Percentiles rank a stretch among this genome's conserved stretches.
Evolutionary conservation across 2,329 filamentous ascomycete genomes (phyloP).

Genomic region (Alternaria brassicicola): DNA sequence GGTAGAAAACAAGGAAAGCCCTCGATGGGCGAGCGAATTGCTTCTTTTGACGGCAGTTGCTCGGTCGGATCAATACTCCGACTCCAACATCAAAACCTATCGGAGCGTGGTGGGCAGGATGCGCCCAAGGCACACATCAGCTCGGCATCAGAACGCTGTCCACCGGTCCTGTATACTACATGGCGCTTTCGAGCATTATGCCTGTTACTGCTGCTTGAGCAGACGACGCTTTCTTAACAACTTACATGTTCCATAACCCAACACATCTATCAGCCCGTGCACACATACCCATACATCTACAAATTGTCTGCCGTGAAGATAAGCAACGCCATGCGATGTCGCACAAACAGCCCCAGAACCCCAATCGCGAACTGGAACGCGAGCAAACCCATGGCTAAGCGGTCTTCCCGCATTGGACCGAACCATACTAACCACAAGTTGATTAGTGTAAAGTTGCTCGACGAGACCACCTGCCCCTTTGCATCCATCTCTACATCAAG

Average conservation of each 20-base stretch:
- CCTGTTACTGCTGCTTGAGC: background rate
- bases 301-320: slow-evolving; percentile 89
- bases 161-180: background rate
- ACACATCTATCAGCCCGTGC: background rate
- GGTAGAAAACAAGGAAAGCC: background rate
- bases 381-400: slow-evolving; percentile 78
- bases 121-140: background rate
- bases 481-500: slow-evolving; percentile 71
- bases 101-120: background rate
- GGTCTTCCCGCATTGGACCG: slow-evolving; percentile 86
- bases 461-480: slow-evolving; percentile 74
- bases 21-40: background rate
- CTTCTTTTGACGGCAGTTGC: background rate
- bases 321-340: slow-evolving; percentile 83
- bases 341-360: slow-evolving; percentile 79
- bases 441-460: slow-evolving; percentile 88
- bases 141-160: background rate
- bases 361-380: slow-evolving; percentile 78
- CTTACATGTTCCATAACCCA: background rate
- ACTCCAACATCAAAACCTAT: background rate
- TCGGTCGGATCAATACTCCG: background rate
- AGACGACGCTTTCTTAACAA: background rate
- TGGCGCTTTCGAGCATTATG: background rate
- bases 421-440: slow-evolving; percentile 98
- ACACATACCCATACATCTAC: slow-evolving; percentile 20